Percentiles rank a stretch among this genome's conserved stretches.
phyloP scores from a whole-genome alignment of 2,329 filamentous ascomycete species.

The Aureobasidium sp. region DNA sequence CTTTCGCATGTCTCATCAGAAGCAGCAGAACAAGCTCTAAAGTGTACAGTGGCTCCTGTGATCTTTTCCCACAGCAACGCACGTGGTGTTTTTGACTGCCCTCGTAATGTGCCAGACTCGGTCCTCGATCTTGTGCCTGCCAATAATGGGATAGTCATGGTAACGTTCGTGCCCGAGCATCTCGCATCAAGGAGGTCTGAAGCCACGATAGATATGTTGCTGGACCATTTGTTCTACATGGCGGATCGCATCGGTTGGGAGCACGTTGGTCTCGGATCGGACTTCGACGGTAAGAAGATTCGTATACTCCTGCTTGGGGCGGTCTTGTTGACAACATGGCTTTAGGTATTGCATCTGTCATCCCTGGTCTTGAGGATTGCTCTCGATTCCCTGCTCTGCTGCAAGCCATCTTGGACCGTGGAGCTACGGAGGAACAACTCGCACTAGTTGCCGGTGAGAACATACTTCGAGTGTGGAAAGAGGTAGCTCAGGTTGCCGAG shows the following conservation, averaged over 20 bases:
- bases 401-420: conserved; percentile 32
- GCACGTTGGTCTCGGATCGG: conserved; percentile 34
- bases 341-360: conserved; percentile 24
- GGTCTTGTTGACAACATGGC: background rate
- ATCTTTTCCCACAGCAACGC: conserved; percentile 19
- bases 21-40: conserved; percentile 20
- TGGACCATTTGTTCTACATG: conserved; percentile 28
- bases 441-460: conserved; percentile 34
- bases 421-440: conserved; percentile 34
- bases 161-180: conserved; percentile 32
- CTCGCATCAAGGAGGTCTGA: conserved; percentile 25
- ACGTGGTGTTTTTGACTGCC: conserved; percentile 25
- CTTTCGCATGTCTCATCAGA: conserved; percentile 19
- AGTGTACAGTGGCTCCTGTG: conserved; percentile 20
- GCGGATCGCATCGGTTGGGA: conserved; percentile 29
- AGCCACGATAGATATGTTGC: conserved; percentile 30
- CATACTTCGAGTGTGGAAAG: conserved; percentile 32
- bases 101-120: conserved; percentile 38
- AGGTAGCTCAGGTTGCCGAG: conserved; percentile 21
- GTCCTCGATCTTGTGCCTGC: conserved; percentile 30
- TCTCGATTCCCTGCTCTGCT: conserved; percentile 32
- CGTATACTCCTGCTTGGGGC: too few relatives aligned
- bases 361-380: conserved; percentile 29
- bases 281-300: conserved; percentile 26
- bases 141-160: conserved; percentile 38